phyloP scores from a whole-genome alignment of 1,284 basidiomycete species.

The Cystobasidium sp. region DNA sequence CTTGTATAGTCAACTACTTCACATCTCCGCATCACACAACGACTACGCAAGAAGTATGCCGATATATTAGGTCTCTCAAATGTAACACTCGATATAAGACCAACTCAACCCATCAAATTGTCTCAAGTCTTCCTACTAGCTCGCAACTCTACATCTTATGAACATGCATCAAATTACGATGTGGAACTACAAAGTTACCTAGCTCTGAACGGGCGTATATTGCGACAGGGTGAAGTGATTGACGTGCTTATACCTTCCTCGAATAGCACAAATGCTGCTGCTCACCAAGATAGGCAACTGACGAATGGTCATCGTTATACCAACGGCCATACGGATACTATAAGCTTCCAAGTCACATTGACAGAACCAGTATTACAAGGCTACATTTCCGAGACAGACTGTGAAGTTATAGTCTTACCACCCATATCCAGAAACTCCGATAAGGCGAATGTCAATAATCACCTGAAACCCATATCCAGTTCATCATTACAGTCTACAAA shows the following conservation, averaged over 20 bases:
- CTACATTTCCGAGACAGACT: slow-evolving; percentile 61
- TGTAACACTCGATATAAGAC: slow-evolving; percentile 11
- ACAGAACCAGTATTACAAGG: slow-evolving; percentile 75
- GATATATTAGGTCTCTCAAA: slow-evolving; percentile 12
- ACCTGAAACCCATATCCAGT: too few relatives aligned
- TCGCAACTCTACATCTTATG: slow-evolving; percentile 10
- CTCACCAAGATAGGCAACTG: neutral
- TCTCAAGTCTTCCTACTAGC: slow-evolving; percentile 32
- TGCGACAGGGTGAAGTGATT: slow-evolving; percentile 47
- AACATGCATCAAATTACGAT: slow-evolving; percentile 6
- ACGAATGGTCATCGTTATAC: neutral
- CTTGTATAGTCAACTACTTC: neutral
- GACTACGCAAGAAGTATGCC: slow-evolving; percentile 21
- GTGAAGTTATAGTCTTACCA: slow-evolving; percentile 66
- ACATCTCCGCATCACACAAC: neutral
- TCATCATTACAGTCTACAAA: too few relatives aligned
- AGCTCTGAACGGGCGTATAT: slow-evolving; percentile 41
- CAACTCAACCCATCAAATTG: slow-evolving; percentile 21
- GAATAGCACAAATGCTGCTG: too few relatives aligned
- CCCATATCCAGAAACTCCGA: slow-evolving; percentile 45
- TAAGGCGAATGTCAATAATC: too few relatives aligned
- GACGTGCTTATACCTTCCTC: neutral
- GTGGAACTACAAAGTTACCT: slow-evolving; percentile 30
- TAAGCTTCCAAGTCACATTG: slow-evolving; percentile 55
- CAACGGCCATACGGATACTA: slow-evolving; percentile 2